Evolutionary conservation across 2,329 filamentous ascomycete species (phyloP), one percentile per base, ranked within the genome.

Genomic region (Aschersonia sp.): DNA sequence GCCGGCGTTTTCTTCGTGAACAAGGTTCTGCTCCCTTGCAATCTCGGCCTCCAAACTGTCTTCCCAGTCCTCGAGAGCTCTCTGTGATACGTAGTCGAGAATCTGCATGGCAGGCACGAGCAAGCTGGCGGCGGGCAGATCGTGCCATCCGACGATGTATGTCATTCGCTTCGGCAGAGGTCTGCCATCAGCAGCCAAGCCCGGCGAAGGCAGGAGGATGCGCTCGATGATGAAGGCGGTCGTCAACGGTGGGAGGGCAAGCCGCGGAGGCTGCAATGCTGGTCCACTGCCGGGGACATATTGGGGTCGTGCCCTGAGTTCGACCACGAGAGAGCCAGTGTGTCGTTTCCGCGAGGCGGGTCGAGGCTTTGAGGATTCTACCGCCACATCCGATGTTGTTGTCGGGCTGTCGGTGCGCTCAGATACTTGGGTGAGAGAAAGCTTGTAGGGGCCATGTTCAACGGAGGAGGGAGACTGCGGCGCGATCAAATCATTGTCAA

Each of bases 51-150:
- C 66, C 10, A 66, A 60, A 2, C 63, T 57, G 47, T 67, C 71
- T 52, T 80, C 77, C 65, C 71, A 83, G 0, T 77, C 67, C 56
- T 83, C 79, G 3, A 80, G 54, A 7, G 66, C 68, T 9, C 66
- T 63, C 2, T 73, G 72, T 0, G 78, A 80, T 5, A 82, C 77
- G 51, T 79, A 82, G 32, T 81, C 71, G 9, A 74, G 64, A 5
- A 79, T 66, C 51, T 66, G 48, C 64, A 68, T 64, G 55, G 71
- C 55, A 53, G 65, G 69, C 2, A 80, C 63, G 3, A 70, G 54
- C 44, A 72, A 59, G 20, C 68, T 65, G 40, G 71, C 74, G 0
- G 68, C 66, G 0, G 74, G 74, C 1, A 72, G 58, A 50, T 79
- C 75, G 30, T 61, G 66, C 70, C 75, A 79, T 5, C 71, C 71